Evolutionary conservation across 805 yeast species (phyloP).

Genomic region (Nakazawaea populi): DNA sequence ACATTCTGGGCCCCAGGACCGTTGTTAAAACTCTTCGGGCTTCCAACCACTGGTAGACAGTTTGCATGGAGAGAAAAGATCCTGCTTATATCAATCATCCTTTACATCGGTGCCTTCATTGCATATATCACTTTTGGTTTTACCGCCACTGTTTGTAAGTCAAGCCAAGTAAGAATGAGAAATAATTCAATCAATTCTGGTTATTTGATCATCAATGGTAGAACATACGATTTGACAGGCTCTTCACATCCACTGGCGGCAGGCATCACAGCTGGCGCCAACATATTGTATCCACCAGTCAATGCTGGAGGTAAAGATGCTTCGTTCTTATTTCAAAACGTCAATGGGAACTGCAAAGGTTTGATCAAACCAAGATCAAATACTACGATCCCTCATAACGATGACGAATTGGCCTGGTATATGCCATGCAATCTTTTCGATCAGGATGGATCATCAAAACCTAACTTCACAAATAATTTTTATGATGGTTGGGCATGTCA

Average conservation of each 20-base stretch:
- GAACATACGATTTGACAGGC: constrained; percentile 63
- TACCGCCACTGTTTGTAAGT: constrained; percentile 72
- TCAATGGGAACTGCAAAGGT: constrained; percentile 83
- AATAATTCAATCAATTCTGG: constrained; percentile 55
- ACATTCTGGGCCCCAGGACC: constrained; percentile 94
- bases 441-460: constrained; percentile 66
- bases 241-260: constrained; percentile 78
- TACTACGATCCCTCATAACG: constrained; percentile 64
- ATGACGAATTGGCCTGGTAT: constrained; percentile 79
- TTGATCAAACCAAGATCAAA: constrained; percentile 65
- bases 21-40: constrained; percentile 63
- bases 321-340: constrained; percentile 81
- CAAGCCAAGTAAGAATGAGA: constrained; percentile 41
- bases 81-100: constrained; percentile 72
- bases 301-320: constrained; percentile 88
- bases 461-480: constrained; percentile 56
- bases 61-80: constrained; percentile 97
- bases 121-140: constrained; percentile 90
- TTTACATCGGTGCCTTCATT: constrained; percentile 67
- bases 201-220: constrained; percentile 73
- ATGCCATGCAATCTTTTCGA: constrained; percentile 80
- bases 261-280: constrained; percentile 66
- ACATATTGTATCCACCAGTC: constrained; percentile 76
- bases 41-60: constrained; percentile 75
- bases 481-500: constrained; percentile 92